phyloP scores from a whole-genome alignment of 345 rosid genomes.

The Bretschneidera sinensis region DNA sequence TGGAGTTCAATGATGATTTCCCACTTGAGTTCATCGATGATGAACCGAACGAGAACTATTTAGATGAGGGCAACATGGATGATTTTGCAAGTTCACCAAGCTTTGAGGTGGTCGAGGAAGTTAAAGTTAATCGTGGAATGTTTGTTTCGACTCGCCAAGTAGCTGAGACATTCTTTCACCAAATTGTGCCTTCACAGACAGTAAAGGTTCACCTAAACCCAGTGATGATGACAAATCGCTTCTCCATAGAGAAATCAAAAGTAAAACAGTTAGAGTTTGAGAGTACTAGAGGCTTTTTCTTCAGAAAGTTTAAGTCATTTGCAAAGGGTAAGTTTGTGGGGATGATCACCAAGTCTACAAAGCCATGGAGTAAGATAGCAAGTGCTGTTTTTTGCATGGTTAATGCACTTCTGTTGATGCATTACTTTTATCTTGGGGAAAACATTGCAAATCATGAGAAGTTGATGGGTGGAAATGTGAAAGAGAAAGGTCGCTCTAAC shows the following conservation, averaged over 20 bases:
- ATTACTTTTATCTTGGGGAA: slow-evolving; percentile 28
- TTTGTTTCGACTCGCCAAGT: slow-evolving; percentile 70
- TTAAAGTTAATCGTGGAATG: slow-evolving; percentile 71
- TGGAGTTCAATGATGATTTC: slow-evolving; percentile 47
- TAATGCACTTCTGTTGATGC: slow-evolving; percentile 36
- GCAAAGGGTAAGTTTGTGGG: slow-evolving; percentile 8
- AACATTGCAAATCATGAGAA: slow-evolving; percentile 15
- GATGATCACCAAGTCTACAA: background rate
- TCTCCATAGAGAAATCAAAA: slow-evolving; percentile 15
- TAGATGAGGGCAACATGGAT: slow-evolving; percentile 30
- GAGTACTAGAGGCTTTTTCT: background rate
- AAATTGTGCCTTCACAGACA: slow-evolving; percentile 71
- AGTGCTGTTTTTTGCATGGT: slow-evolving; percentile 27
- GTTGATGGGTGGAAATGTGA: slow-evolving; percentile 9
- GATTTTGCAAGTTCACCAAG: slow-evolving; percentile 44
- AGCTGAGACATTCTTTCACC: slow-evolving; percentile 81
- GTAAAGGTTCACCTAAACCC: slow-evolving; percentile 66
- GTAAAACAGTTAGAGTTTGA: slow-evolving; percentile 2
- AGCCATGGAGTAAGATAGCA: slow-evolving; percentile 30
- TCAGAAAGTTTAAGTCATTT: slow-evolving; percentile 8
- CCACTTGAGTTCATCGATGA: slow-evolving; percentile 57
- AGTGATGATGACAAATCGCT: slow-evolving; percentile 12
- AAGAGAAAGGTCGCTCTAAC: slow-evolving; percentile 6
- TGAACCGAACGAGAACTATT: slow-evolving; percentile 25
- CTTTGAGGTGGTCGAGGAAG: slow-evolving; percentile 67